Conservation (phyloP, 1,139 yeast species). For the Kurtzmaniella quercitrusa region DNA sequence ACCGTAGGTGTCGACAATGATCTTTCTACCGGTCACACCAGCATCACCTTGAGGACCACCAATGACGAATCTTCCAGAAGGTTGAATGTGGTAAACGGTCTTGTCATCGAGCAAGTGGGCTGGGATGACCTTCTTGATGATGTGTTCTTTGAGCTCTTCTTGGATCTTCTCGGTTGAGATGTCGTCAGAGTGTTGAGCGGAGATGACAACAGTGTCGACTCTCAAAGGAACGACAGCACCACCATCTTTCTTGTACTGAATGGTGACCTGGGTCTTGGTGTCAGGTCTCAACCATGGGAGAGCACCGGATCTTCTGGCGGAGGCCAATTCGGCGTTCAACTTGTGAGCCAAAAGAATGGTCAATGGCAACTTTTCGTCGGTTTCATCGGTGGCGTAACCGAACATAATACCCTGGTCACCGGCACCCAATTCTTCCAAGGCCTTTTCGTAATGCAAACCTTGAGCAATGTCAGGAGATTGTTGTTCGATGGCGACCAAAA, state of each 20-base stretch:
- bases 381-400: slow-evolving; percentile 99
- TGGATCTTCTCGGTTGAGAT: slow-evolving; percentile 92
- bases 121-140: slow-evolving; percentile 90
- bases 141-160: slow-evolving; percentile 67
- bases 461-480: slow-evolving; percentile 99
- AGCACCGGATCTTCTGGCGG: slow-evolving; percentile 94
- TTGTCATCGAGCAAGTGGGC: slow-evolving; percentile 85
- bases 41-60: slow-evolving; percentile 99
- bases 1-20: slow-evolving; percentile 99
- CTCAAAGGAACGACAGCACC: slow-evolving; percentile 95
- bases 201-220: slow-evolving; percentile 96
- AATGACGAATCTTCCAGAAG: slow-evolving; percentile 98
- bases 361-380: slow-evolving; percentile 95
- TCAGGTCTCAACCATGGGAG: slow-evolving; percentile 98
- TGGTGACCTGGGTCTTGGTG: slow-evolving; percentile 98
- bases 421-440: slow-evolving; percentile 97
- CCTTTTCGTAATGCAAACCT: slow-evolving; percentile 96
- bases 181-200: slow-evolving; percentile 96
- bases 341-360: slow-evolving; percentile 93
- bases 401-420: slow-evolving; percentile 99
- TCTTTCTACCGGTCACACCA: slow-evolving; percentile 99
- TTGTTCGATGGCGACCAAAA: slow-evolving; percentile 97
- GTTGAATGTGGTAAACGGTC: slow-evolving; percentile 97
- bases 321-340: slow-evolving; percentile 94
- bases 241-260: slow-evolving; percentile 87